Evolutionary conservation across 2,329 filamentous ascomycete species (phyloP), one percentile per base, ranked within the genome.

Genomic region (Clathrospora elynae): DNA sequence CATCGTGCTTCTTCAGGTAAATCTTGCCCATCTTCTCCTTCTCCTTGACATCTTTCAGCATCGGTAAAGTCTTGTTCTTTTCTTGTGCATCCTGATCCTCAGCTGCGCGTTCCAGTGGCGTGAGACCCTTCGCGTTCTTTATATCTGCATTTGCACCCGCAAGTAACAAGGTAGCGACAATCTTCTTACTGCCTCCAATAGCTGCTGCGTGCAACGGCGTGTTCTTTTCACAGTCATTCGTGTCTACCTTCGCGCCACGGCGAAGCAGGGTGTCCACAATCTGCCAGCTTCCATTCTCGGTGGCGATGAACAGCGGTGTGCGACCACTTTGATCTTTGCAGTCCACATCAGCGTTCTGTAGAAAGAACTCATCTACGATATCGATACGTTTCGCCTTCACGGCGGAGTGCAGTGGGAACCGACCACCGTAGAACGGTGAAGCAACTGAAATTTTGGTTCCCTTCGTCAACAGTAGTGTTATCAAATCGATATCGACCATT

Each of bases 371-470:
- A 3, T 63, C 56, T 5, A 63, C 49, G 8, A 61, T 37, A 13
- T 64, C 61, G 13, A 57, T 24, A 3, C 61, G 59, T 18, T 61
- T 59, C 6, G 54, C 53, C 28, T 53, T 50, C 6, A 55, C 52
- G 7, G 63, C 59, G 0, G 62, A 61, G 32, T 66, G 63, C 6
- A 66, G 46, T 11, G 63, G 59, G 26, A 46, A 50, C n/a, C 61
- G 55, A 3, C 56, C 51, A 11, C 49, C 42, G 42, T 61, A 65
- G 18, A 59, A 57, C 1, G 53, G 36, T 1, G 61, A 65, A 5
- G 54, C 16, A 7, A 52, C 43, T 1, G 49, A 54, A 2, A 60
- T 32, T 5, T 56, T 55, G 6, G 61, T 43, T 7, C 57, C 58
- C 11, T 52, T 49, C 12, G 48, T 45, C 13, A 66, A 37, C 3